Percentiles rank a stretch among this genome's conserved stretches.
These are phyloP conservation scores for Daldinia bambusicola DNA, from an alignment of 495 filamentous ascomycete genomes.

Conservation along the genomic window DNA sequence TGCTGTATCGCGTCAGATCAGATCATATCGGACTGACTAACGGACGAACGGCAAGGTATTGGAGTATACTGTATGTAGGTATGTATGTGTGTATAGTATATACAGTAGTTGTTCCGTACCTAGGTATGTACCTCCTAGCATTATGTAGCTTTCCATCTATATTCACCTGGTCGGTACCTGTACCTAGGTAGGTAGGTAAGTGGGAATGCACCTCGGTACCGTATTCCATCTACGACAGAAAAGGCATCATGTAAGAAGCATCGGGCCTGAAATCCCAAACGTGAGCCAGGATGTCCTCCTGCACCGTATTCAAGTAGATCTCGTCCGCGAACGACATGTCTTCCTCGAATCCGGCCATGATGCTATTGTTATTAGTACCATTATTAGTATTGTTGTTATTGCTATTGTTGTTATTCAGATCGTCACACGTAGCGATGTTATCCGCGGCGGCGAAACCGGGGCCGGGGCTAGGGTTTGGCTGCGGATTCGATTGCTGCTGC, in stretches of 20 bases:
- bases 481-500: neutral
- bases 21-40: no score
- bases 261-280: constrained; percentile 33
- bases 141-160: no score
- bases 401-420: neutral
- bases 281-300: constrained; percentile 25
- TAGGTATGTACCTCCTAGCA: no score
- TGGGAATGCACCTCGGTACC: neutral
- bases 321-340: constrained; percentile 21
- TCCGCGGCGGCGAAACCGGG: neutral
- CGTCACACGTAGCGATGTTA: neutral
- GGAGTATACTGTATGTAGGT: no score
- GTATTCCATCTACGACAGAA: neutral
- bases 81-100: no score
- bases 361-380: no score
- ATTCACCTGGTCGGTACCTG: no score
- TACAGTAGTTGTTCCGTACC: no score
- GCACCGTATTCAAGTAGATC: constrained; percentile 24
- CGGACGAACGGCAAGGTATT: no score
- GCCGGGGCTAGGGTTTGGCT: neutral
- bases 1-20: no score
- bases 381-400: no score
- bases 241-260: constrained; percentile 25
- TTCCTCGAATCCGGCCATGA: constrained; percentile 2
- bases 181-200: neutral